Evolutionary conservation across 768 basidiomycete genomes (phyloP).

Genomic region (Suillus ampliporus): DNA sequence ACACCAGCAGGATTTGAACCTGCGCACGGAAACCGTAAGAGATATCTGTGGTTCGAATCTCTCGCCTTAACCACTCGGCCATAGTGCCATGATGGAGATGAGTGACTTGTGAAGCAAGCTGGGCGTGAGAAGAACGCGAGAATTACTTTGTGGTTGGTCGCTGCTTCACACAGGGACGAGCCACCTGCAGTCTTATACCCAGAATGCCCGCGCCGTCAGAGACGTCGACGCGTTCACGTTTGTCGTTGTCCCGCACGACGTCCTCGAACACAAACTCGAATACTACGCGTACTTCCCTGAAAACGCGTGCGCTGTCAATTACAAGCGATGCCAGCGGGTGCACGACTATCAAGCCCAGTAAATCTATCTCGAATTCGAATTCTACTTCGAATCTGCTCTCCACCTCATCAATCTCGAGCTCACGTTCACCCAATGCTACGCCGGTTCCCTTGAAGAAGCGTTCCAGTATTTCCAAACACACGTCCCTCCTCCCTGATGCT

Average conservation of each 20-base stretch:
- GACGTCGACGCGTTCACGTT: conserved; percentile 51
- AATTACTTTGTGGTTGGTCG: conserved; percentile 5
- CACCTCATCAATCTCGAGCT: conserved; percentile 14
- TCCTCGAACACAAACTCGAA: conserved; percentile 21
- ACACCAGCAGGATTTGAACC: conserved; percentile 13
- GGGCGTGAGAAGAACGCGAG: conserved; percentile 3
- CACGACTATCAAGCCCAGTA: conserved; percentile 52
- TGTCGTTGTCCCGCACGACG: conserved; percentile 48
- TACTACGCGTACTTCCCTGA: conserved; percentile 48
- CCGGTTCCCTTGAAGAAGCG: conserved; percentile 54
- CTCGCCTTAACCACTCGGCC: conserved; percentile 13
- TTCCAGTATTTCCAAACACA: conserved; percentile 42
- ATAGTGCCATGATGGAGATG: background rate
- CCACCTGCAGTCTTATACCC: background rate
- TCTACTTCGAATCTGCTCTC: conserved; percentile 27
- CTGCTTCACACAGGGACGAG: background rate
- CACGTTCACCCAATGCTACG: conserved; percentile 57
- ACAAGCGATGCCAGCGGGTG: conserved; percentile 54
- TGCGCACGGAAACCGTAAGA: conserved; percentile 13
- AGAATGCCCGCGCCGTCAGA: conserved; percentile 52
- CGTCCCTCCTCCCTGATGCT: too few species aligned
- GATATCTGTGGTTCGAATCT: conserved; percentile 9
- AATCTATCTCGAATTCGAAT: conserved; percentile 31
- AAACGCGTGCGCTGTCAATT: conserved; percentile 60
- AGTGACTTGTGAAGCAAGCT: background rate